These are phyloP conservation scores for Uncinocarpus reesii DNA, from an alignment of 2,329 filamentous ascomycete species.

Conservation along the genomic window DNA sequence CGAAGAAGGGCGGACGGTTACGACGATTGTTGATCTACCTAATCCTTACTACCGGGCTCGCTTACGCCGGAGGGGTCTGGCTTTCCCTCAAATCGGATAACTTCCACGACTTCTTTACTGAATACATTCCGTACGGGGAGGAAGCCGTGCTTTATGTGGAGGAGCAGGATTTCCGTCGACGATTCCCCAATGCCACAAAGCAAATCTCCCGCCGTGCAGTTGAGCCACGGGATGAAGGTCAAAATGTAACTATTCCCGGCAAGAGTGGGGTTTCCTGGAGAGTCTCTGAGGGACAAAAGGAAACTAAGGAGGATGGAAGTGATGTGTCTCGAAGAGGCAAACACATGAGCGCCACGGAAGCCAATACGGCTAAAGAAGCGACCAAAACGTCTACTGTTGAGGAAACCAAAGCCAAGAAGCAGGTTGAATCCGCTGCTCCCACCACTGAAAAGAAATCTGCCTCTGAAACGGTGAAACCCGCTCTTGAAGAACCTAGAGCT, in stretches of 20 bases:
- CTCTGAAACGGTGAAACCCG: conserved; percentile 15
- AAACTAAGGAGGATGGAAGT: conserved; percentile 42
- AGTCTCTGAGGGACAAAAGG: conserved; percentile 49
- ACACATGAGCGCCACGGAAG: conserved; percentile 38
- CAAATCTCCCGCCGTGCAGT: conserved; percentile 36
- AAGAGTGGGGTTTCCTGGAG: conserved; percentile 78
- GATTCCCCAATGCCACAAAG: conserved; percentile 54
- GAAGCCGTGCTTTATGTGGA: conserved; percentile 91
- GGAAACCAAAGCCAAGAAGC: conserved; percentile 24
- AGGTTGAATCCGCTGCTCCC: conserved; percentile 13
- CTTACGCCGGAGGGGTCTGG: conserved; percentile 81
- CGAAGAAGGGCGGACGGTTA: conserved; percentile 61
- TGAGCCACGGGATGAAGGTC: conserved; percentile 44
- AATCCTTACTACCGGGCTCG: conserved; percentile 62
- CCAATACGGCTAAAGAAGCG: conserved; percentile 27
- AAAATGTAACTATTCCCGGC: conserved; percentile 70
- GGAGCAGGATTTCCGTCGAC: conserved; percentile 82
- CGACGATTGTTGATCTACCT: conserved; percentile 68
- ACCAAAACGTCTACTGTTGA: conserved; percentile 24
- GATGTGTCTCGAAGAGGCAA: conserved; percentile 46
- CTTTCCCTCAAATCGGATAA: conserved; percentile 90
- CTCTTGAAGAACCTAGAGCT: conserved; percentile 29
- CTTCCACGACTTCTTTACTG: conserved; percentile 98
- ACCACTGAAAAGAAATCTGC: conserved; percentile 22
- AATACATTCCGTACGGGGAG: conserved; percentile 90